Base-by-base conservation (phyloP, 306 rosid species). In the Vigna reflexopilosa region DNA sequence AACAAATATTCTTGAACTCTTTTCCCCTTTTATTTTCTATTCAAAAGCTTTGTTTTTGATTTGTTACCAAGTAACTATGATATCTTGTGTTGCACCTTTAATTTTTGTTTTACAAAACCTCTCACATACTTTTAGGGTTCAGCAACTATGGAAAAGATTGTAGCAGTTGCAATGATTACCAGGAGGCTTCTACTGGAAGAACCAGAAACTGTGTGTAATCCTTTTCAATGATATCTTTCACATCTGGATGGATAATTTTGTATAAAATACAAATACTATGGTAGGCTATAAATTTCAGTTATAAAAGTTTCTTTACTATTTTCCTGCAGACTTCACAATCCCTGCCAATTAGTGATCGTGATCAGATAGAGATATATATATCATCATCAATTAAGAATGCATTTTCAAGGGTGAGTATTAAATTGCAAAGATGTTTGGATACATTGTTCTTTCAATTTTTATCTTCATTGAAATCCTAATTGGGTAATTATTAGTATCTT, bases 151-250 rank as follows among this genome's bases (percentile, higher is more conserved):
- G 99, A 87, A 86, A 91, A 93, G 83, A 82, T 88, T 75, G 89
- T 91, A 74, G 79, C 96, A 57, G 98, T 90, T 81, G 97, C 97
- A 36, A 95, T 95, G 99, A 83, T 93, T 86, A 75, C 97, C 73
- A 87, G 97, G 88, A 91, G 99, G 84, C 97, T 95, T 77, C 94
- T 95, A 67, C 80, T 95, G 83, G 99, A 95, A 86, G 99, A 95
- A 82, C 96, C 94, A 15, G 98, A 85, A 54, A 67, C 81, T 42
- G 97, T 94, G 91, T 89, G 70, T 72, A 70, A 63, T 28, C 76
- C 71, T 48, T 67, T 79, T 79, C 48, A 54, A 50, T 77, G 66
- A 24, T 42, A 68, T 75, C 79, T 85, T 83, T 78, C 28, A 9
- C 77, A 44, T 63, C 81, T 71, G 63, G 50, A 61, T 74, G 69